Percentiles rank a stretch among this genome's conserved stretches.
phyloP scores from a whole-genome alignment of 2,329 filamentous ascomycete genomes.

The Fusarium sp. region DNA sequence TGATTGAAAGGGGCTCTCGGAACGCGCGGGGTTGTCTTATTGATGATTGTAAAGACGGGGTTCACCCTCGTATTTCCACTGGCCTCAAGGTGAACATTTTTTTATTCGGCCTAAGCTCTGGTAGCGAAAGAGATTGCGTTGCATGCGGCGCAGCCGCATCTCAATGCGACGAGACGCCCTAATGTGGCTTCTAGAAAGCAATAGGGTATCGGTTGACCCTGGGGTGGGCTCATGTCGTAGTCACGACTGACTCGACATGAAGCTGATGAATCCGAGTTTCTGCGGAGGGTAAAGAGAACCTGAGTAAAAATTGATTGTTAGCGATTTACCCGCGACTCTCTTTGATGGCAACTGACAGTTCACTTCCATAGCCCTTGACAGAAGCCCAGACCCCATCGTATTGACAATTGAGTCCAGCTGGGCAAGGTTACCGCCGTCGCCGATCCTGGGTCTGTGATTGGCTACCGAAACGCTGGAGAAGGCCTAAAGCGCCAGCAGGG shows the following conservation, averaged over 20 bases:
- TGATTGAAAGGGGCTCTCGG: not conserved
- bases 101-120: not conserved
- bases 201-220: not conserved
- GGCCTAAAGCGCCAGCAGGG: conserved; percentile 29
- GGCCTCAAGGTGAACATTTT: conserved; percentile 4
- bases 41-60: conserved; percentile 7
- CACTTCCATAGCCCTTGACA: not conserved
- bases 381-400: conserved; percentile 15
- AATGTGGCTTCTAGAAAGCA: conserved; percentile 38
- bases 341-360: not conserved
- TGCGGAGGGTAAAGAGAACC: not conserved
- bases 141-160: conserved; percentile 37
- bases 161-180: conserved; percentile 8
- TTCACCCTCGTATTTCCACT: not conserved
- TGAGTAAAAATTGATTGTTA: not conserved
- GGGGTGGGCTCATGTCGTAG: not conserved
- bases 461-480: conserved; percentile 46
- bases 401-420: conserved; percentile 38
- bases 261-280: not conserved
- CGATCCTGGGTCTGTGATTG: conserved; percentile 41
- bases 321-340: not conserved
- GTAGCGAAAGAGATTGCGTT: conserved; percentile 35
- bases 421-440: conserved; percentile 42
- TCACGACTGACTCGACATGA: not conserved
- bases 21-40: not conserved